phyloP scores from a whole-genome alignment of 106 monocot genomes.

The Acorus calamus region DNA sequence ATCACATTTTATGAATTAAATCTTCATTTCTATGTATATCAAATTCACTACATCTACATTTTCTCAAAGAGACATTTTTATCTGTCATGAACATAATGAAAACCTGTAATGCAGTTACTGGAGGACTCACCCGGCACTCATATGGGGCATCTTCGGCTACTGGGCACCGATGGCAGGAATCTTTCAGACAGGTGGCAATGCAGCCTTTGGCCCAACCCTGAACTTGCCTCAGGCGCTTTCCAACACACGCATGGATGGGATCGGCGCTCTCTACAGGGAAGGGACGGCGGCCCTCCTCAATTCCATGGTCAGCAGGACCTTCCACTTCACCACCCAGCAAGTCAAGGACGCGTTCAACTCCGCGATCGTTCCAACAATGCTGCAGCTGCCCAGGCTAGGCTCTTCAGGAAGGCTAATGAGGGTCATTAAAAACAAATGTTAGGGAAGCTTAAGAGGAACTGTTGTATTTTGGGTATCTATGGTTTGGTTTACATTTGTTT shows the following conservation, averaged over 20 bases:
- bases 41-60: background rate
- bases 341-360: conserved; percentile 45
- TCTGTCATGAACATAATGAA: background rate
- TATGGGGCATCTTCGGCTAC: conserved; percentile 46
- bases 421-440: conserved; percentile 4
- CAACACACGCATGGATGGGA: conserved; percentile 48
- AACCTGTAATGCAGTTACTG: conserved; percentile 47
- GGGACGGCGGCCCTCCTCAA: conserved; percentile 75
- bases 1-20: too few species aligned
- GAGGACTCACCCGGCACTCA: conserved; percentile 52
- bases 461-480: too few species aligned
- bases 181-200: conserved; percentile 34
- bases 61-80: background rate
- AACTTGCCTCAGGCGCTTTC: conserved; percentile 48
- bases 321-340: conserved; percentile 42
- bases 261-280: conserved; percentile 60
- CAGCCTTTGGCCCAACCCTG: conserved; percentile 30
- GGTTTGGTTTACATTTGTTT: too few species aligned
- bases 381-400: conserved; percentile 47
- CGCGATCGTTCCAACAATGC: conserved; percentile 27
- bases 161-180: conserved; percentile 25
- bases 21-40: too few species aligned
- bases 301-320: conserved; percentile 50
- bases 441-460: too few species aligned
- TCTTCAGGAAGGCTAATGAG: conserved; percentile 62